These are phyloP conservation scores for Prunus kanzakura DNA, from an alignment of 306 rosid species.

Conservation along the genomic window DNA sequence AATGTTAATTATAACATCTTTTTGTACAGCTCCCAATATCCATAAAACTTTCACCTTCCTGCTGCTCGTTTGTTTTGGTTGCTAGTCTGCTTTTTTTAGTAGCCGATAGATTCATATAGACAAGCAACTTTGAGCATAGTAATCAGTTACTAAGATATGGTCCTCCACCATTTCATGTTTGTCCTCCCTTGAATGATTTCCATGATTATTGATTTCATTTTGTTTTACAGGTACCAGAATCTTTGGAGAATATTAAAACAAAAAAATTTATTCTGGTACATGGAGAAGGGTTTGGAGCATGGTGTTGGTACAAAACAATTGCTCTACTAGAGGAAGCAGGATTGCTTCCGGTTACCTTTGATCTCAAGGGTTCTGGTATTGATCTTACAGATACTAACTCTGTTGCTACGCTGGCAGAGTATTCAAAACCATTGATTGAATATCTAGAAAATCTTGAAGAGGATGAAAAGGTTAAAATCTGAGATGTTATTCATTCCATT, in stretches of 20 bases:
- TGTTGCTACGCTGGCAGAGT: slow-evolving; percentile 63
- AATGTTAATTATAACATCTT: background rate
- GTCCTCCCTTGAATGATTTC: background rate
- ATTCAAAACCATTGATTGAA: slow-evolving; percentile 78
- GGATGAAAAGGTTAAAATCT: slow-evolving; percentile 73
- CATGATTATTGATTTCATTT: background rate
- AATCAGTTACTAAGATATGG: background rate
- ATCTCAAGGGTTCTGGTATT: slow-evolving; percentile 92
- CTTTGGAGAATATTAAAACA: slow-evolving; percentile 54
- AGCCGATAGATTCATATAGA: background rate
- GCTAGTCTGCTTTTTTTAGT: background rate
- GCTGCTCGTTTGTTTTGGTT: background rate
- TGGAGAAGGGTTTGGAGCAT: slow-evolving; percentile 98
- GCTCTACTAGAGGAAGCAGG: slow-evolving; percentile 81
- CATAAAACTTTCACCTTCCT: background rate
- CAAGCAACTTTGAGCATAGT: background rate
- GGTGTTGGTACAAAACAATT: slow-evolving; percentile 98
- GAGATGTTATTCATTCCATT: background rate
- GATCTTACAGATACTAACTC: slow-evolving; percentile 71
- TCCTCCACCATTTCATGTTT: background rate
- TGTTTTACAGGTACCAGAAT: slow-evolving; percentile 45
- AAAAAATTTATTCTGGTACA: slow-evolving; percentile 76
- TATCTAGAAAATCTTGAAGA: slow-evolving; percentile 71
- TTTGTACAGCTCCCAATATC: background rate
- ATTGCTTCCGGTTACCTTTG: slow-evolving; percentile 70